phyloP scores from a whole-genome alignment of 1,284 basidiomycete genomes.

The Cryptococcus deneoformans region DNA sequence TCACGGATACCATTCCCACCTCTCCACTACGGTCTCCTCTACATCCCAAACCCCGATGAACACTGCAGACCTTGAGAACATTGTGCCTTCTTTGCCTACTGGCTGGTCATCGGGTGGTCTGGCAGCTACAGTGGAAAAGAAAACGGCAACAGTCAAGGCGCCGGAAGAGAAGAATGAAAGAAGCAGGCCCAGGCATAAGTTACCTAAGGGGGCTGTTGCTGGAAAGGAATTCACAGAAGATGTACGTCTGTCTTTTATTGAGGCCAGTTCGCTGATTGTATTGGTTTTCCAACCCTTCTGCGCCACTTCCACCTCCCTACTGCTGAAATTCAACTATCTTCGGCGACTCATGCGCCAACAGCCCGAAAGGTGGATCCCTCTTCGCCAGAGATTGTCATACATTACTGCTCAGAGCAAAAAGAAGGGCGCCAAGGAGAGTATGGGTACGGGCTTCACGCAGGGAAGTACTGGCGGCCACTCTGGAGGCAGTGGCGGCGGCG shows the following conservation, averaged over 20 bases:
- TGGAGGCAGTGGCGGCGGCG: slow-evolving; percentile 15
- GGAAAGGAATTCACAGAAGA: slow-evolving; percentile 41
- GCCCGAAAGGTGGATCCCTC: slow-evolving; percentile 50
- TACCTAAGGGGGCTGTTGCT: slow-evolving; percentile 43
- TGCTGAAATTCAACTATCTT: background rate
- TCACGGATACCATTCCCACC: slow-evolving; percentile 59
- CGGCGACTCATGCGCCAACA: slow-evolving; percentile 8
- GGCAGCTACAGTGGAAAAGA: slow-evolving; percentile 13
- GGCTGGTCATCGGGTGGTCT: slow-evolving; percentile 36
- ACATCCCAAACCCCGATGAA: slow-evolving; percentile 6
- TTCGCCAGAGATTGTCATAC: slow-evolving; percentile 40
- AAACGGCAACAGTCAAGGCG: slow-evolving; percentile 12
- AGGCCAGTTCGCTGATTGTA: too few relatives aligned
- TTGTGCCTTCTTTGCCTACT: slow-evolving; percentile 38
- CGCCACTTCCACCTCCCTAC: too few relatives aligned
- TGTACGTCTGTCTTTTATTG: slow-evolving; percentile 28
- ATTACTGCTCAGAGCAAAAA: slow-evolving; percentile 30
- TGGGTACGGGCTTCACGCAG: slow-evolving; percentile 41
- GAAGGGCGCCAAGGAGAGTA: slow-evolving; percentile 36
- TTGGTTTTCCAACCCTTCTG: background rate
- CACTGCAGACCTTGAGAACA: slow-evolving; percentile 35
- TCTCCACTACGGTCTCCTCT: slow-evolving; percentile 20
- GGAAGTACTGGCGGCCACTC: slow-evolving; percentile 22
- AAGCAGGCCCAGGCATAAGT: slow-evolving; percentile 31
- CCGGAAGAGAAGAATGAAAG: slow-evolving; percentile 6